Base-by-base conservation (phyloP, 1,284 basidiomycete genomes). In the Trichosporon inkin region DNA sequence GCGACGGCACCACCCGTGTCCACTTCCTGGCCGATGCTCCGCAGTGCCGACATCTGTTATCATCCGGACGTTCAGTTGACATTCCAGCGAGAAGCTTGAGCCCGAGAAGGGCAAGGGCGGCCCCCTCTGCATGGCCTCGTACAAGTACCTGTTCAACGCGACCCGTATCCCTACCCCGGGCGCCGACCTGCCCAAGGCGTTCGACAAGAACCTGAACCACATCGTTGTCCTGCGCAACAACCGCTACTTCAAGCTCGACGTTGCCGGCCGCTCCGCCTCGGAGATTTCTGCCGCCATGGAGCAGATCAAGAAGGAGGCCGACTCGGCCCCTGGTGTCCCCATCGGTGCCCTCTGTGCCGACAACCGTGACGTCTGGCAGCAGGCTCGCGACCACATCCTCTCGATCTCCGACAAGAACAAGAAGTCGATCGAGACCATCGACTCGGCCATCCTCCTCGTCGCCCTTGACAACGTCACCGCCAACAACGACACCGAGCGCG, bases 121-220 rank as follows among this genome's bases (percentile, higher is more conserved):
- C 16, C 91, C 94, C 1, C 81, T 99, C n/a, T 89, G 89, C 79
- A 95, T 95, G 90, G 83, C 82, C 3, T 92, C 92, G n/a, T 97
- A 95, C 84, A 88, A 91, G 77, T 94, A 92, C 88, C 83, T 93
- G 83, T 97, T 99, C 85, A 96, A 98, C 78, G 82, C 92, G 4
- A 86, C 84, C 47, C 87, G 95, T 28, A 88, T 93, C 75, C 96
- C 95, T 3, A 83, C 82, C 58, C 87, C 88, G 67, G 88, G 89
- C 0, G 85, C 87, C 8, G 95, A 99, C 75, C 88, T 86, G 0
- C 91, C 92, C 4, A 79, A 80, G 62, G 93, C 93, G 76, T 95
- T 91, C 76, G 86, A 91, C 67, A 81, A 88, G 6, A 76, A 80
- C 52, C 77, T 82, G 20, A 84, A 97, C 80, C 89, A 96, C 72